Evolutionary conservation across 1,284 basidiomycete genomes (phyloP), one percentile per base, ranked within the genome.

Genomic region (Neolentinus lepideus): DNA sequence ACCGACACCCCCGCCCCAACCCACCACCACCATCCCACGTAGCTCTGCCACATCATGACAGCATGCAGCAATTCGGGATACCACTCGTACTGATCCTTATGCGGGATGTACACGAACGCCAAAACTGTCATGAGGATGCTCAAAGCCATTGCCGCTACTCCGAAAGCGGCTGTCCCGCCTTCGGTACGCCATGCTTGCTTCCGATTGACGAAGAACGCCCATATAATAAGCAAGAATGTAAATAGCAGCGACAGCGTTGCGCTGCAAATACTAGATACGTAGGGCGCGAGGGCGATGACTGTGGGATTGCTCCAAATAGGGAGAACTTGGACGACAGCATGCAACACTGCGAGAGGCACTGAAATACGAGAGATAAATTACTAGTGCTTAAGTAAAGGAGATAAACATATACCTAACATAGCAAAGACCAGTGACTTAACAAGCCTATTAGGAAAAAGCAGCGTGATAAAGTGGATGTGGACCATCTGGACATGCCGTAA

Each of bases 1-100:
- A 84, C 75, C 67, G 81, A 75, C 84, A 90, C 79, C 58, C 93
- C 93, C 1, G 91, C 86, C 14, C 94, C 94, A 21, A 95, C 93
- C 94, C 94, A 98, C 93, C 93, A 95, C 93, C 93, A 95, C 90
- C 92, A 96, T 0, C 91, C 92, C 29, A 92, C 68, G 66, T 91
- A 92, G 70, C 84, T 91, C 75, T 97, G 94, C 93, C 93, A 96
- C n/a, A 96, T 80, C 11, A 95, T 83, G 46, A 94, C 84, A 2
- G 89, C 85, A 83, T 90, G 93, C 70, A 92, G 84, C 51, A 96
- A 75, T 29, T 84, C 80, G 1, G 90, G 89, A 58, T 96, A 76
- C 94, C 94, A 97, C 11, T 84, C 76, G 61, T 91, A 90, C 61
- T 91, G 83, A 60, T 92, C 88, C 64, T 89, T 85, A 52, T 79